Evolutionary conservation across 495 filamentous ascomycete species (phyloP), one percentile per base, ranked within the genome.

Genomic region (Penicillium fimorum): DNA sequence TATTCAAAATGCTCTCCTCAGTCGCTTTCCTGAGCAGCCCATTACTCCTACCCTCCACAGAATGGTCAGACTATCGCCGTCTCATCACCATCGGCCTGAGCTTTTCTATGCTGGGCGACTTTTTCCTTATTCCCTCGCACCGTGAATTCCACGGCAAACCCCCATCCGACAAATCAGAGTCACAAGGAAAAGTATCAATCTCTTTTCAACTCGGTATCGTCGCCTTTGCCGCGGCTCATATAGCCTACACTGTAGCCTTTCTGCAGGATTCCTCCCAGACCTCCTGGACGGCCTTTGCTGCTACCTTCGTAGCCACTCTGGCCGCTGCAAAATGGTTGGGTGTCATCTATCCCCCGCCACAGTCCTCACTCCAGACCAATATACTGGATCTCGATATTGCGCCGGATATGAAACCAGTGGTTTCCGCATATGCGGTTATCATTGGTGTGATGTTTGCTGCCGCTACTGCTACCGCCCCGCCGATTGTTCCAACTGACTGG

Each of bases 1-100:
- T 65, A 11, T 63, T 66, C 60, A 66, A 66, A 47, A 60, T 66
- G 63, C 57, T 63, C 30, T 66, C 60, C 2, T 66, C 63, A 12
- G 37, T 49, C 1, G 60, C 60, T 15, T 66, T 66, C 41, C 54
- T 63, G 10, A 58, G 44, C 54, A 53, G 54, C 38, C 63, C 63
- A 41, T 35, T 60, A 3, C 47, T 65, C 20, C 41, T 62, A n/a
- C 45, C 56, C 32, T 50, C 49, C 29, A 57, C 56, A 35, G 33
- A 59, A n/a, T 58, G 50, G 57, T 50, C 58, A 12, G 49, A 54
- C 17, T 62, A 55, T 45, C 48, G 40, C 30, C 54, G 54, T 40
- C 35, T 50, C 18, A 40, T 50, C 18, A 50, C 48, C 15, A 38
- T 38, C 22, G 48, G 48, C 7, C 48, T 60, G 5, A 4, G 25